phyloP scores from a whole-genome alignment of 441 rosid genomes.

The Gossypium aridum region DNA sequence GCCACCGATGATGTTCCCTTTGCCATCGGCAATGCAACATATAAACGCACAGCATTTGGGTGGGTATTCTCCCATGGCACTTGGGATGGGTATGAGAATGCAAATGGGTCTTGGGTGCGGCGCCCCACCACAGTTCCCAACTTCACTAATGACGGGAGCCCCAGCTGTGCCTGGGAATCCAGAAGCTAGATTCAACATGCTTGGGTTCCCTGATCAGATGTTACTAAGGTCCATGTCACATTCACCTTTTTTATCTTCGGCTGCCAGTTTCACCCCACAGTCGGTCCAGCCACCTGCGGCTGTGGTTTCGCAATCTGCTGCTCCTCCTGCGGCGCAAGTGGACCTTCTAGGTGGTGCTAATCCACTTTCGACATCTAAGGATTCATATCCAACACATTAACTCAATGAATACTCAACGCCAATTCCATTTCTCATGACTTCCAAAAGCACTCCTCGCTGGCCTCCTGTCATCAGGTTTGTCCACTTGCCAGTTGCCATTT shows the following conservation, averaged over 20 bases:
- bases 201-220: slow-evolving; percentile 23
- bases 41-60: slow-evolving; percentile 21
- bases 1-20: slow-evolving; percentile 35
- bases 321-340: slow-evolving; percentile 7
- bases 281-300: slow-evolving; percentile 3
- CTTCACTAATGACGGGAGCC: slow-evolving; percentile 16
- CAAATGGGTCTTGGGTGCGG: slow-evolving; percentile 24
- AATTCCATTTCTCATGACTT: background rate
- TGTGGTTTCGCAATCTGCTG: slow-evolving; percentile 5
- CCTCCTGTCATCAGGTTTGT: slow-evolving; percentile 7
- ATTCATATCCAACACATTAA: slow-evolving; percentile 6
- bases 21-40: slow-evolving; percentile 22
- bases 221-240: slow-evolving; percentile 23
- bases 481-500: slow-evolving; percentile 9
- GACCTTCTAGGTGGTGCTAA: slow-evolving; percentile 9
- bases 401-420: background rate
- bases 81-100: slow-evolving; percentile 29
- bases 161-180: slow-evolving; percentile 12
- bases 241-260: slow-evolving; percentile 22
- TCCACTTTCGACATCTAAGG: slow-evolving; percentile 14
- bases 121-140: slow-evolving; percentile 21
- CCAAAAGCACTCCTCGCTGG: background rate
- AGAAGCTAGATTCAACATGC: slow-evolving; percentile 10
- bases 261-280: slow-evolving; percentile 11
- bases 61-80: slow-evolving; percentile 30